phyloP scores from a whole-genome alignment of 495 filamentous ascomycete species.

The Tuber melanosporum region DNA sequence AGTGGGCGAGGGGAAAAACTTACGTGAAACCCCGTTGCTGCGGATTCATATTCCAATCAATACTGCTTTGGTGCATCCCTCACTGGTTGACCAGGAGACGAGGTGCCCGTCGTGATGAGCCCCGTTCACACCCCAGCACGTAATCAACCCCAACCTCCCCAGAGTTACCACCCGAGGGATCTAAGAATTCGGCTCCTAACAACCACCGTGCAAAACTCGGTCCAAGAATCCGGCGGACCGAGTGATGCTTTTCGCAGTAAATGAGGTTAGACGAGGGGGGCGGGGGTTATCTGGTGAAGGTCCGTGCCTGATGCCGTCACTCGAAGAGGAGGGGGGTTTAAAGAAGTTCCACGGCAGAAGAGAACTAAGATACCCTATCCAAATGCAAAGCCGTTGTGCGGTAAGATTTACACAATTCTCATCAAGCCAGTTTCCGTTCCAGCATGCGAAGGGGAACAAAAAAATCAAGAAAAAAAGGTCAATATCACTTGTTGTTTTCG shows the following conservation, averaged over 20 bases:
- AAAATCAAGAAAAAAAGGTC: background rate
- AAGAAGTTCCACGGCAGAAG: background rate
- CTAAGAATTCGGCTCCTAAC: background rate
- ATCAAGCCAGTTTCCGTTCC: background rate
- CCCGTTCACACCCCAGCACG: slow-evolving; percentile 23
- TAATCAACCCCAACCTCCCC: slow-evolving; percentile 17
- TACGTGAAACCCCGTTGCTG: slow-evolving; percentile 30
- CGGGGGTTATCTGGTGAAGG: background rate
- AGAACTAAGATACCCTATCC: background rate
- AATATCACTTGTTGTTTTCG: background rate
- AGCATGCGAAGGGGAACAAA: background rate
- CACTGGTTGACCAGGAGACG: slow-evolving; percentile 23
- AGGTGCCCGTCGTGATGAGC: slow-evolving; percentile 25
- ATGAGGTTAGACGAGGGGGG: background rate
- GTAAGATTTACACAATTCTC: background rate
- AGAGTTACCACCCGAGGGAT: slow-evolving; percentile 1
- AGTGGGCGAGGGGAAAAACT: slow-evolving; percentile 7
- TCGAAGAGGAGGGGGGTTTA: background rate
- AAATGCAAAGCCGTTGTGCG: background rate
- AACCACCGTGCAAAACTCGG: background rate
- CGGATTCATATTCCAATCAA: slow-evolving; percentile 32
- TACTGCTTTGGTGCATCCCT: slow-evolving; percentile 28
- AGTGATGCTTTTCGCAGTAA: slow-evolving; percentile 1
- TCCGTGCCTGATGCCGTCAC: slow-evolving; percentile 4
- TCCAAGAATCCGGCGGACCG: slow-evolving; percentile 4